Evolutionary conservation across 257 asterid genomes (phyloP).

Genomic region (Gentiana dahurica): DNA sequence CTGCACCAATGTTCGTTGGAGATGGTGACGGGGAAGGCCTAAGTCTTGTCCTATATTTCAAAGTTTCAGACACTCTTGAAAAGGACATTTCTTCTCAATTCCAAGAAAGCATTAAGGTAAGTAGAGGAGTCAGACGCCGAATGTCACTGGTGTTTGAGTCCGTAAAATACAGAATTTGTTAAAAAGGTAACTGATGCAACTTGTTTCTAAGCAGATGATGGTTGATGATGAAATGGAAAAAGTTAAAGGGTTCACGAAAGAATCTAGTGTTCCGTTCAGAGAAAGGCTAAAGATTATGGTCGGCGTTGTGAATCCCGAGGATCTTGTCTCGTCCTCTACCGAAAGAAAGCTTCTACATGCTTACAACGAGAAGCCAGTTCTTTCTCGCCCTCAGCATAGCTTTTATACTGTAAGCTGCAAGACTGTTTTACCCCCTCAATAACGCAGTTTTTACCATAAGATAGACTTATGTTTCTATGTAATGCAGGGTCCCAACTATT

Average conservation of each 20-base stretch:
- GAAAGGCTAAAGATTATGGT: constrained; percentile 83
- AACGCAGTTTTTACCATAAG: too few relatives aligned
- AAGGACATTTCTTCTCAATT: constrained; percentile 58
- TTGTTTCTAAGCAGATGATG: constrained; percentile 33
- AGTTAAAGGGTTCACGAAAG: constrained; percentile 62
- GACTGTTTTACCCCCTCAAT: too few relatives aligned
- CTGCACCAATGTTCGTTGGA: constrained; percentile 74
- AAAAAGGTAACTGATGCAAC: too few relatives aligned
- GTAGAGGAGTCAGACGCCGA: background rate
- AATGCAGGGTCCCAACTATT: constrained; percentile 66
- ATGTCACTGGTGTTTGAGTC: too few relatives aligned
- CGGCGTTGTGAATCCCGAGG: constrained; percentile 75
- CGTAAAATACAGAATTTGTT: too few relatives aligned
- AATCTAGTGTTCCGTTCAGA: constrained; percentile 50
- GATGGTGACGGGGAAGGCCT: constrained; percentile 89
- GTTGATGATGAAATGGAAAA: constrained; percentile 60
- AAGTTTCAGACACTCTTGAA: constrained; percentile 59
- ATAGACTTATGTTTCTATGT: background rate
- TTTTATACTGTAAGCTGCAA: constrained; percentile 46
- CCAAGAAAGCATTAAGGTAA: constrained; percentile 72
- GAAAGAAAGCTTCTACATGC: constrained; percentile 70
- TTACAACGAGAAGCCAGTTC: constrained; percentile 84
- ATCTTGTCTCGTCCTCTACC: constrained; percentile 54
- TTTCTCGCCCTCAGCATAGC: constrained; percentile 84
- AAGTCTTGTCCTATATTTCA: constrained; percentile 78